These are phyloP conservation scores for Penicillium paradoxum DNA, from an alignment of 495 filamentous ascomycete species.

Conservation along the genomic window DNA sequence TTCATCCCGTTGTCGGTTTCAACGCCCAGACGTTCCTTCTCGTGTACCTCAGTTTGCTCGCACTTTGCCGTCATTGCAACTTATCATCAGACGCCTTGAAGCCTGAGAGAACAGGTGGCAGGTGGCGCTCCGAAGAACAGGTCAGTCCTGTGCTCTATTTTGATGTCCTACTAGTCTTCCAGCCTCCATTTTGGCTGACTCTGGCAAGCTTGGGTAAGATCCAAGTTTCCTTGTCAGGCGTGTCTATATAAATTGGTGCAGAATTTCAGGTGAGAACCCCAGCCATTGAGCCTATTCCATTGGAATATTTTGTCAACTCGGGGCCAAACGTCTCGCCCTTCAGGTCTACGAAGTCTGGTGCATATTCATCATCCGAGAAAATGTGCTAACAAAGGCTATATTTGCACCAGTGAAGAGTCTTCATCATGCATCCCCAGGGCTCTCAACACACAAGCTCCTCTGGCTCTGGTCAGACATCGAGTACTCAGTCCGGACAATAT, in stretches of 20 bases:
- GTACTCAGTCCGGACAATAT: conserved; percentile 19
- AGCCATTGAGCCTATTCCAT: neutral
- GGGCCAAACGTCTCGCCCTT: neutral
- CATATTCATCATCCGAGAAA: neutral
- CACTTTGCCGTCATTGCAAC: neutral
- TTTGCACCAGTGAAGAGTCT: neutral
- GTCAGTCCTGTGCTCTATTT: neutral
- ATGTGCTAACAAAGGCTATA: neutral
- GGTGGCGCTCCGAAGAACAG: neutral
- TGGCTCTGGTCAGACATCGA: conserved; percentile 27
- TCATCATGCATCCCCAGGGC: conserved; percentile 35
- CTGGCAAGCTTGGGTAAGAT: neutral
- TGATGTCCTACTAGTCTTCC: neutral
- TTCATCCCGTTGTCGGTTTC: neutral
- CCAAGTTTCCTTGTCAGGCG: neutral
- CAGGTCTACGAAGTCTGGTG: neutral
- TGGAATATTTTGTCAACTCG: neutral
- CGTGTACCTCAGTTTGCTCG: neutral
- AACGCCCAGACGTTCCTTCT: neutral
- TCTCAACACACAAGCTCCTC: conserved; percentile 27
- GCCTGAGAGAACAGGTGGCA: neutral
- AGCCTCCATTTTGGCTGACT: neutral
- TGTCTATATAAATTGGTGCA: conserved; percentile 7
- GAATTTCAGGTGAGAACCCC: neutral
- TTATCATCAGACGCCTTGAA: neutral